Evolutionary conservation across 2,329 filamentous ascomycete species (phyloP), one percentile per base, ranked within the genome.

Genomic region (Penicillium sp.): DNA sequence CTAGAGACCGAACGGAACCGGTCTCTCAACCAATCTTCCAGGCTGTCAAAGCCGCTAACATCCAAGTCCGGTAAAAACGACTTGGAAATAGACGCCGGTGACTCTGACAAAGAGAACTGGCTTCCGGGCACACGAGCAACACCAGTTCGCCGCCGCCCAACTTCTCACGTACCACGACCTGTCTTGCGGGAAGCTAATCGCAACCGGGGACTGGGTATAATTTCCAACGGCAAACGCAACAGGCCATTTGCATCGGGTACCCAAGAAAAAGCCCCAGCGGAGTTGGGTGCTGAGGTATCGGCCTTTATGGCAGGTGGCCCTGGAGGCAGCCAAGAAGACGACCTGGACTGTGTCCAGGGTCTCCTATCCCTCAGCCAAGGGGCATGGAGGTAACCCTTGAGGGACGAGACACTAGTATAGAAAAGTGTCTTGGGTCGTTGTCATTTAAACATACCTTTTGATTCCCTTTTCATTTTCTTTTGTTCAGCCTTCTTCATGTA

Each of bases 41-140:
- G 65, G 43, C 51, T 54, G 14, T 64, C 60, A 1, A 67, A 71
- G 23, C 48, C 60, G 26, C 55, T 55, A 33, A 54, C 60, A 45
- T 46, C 58, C 55, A 71, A 72, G 64, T 60, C 68, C 58, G 55
- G 68, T 67, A 66, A 63, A 55, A 60, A 71, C 64, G 67, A 79
- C 64, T 44, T 72, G 33, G 72, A 78, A 72, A 64, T 78, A 64
- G 69, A 84, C 14, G 84, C 75, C 71, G 80, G 85, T 45, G 92
- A 96, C 66, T 96, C 91, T 1, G 93, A 97, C 71, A 97, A 97
- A 76, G 93, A 97, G 77, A 97, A 97, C 69, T 95, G 91, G 84
- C 74, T 82, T 36, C 83, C 83, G 2, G 79, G 79, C 3, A 80
- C 77, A 19, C 71, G 72, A 31, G 60, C 65, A 16, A 69, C 74